Conservation (phyloP, 495 filamentous ascomycete genomes). For the Annulohypoxylon nitens region DNA sequence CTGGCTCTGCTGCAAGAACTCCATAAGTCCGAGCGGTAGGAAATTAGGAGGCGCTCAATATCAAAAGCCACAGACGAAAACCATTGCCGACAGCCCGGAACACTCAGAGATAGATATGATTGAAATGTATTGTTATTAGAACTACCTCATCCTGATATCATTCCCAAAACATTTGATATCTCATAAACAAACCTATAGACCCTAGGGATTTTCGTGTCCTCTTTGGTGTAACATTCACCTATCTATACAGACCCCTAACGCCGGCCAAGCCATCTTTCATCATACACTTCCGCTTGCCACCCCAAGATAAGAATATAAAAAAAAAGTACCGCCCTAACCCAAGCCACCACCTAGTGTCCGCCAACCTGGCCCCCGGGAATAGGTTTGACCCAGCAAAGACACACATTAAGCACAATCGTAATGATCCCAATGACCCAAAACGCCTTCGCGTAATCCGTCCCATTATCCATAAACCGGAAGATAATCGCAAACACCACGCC, state of each 20-base stretch:
- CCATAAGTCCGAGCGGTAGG: not conserved
- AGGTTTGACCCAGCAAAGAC: slow-evolving; percentile 78
- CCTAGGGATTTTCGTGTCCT: not conserved
- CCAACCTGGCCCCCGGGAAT: slow-evolving; percentile 78
- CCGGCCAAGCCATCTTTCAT: not conserved
- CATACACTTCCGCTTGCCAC: not conserved
- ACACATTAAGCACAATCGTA: slow-evolving; percentile 73
- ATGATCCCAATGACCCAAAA: slow-evolving; percentile 90
- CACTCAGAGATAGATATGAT: not conserved
- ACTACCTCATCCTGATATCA: not conserved
- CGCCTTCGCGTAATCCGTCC: slow-evolving; percentile 72
- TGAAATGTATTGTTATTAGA: not conserved
- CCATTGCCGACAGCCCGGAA: too few relatives aligned
- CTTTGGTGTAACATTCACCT: not conserved
- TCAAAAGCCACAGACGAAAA: not conserved
- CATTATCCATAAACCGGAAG: slow-evolving; percentile 77
- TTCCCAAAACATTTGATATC: slow-evolving; percentile 6
- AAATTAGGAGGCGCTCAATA: not conserved
- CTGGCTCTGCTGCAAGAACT: not conserved
- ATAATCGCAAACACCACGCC: slow-evolving; percentile 89
- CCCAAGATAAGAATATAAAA: not conserved
- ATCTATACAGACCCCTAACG: not conserved
- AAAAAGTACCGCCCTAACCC: not conserved
- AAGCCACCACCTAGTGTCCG: slow-evolving; percentile 58
- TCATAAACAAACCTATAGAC: not conserved